These are phyloP conservation scores for Pseudonitzschia multiseries DNA, from an alignment of 108 stramenopile genomes.

Conservation along the genomic window DNA sequence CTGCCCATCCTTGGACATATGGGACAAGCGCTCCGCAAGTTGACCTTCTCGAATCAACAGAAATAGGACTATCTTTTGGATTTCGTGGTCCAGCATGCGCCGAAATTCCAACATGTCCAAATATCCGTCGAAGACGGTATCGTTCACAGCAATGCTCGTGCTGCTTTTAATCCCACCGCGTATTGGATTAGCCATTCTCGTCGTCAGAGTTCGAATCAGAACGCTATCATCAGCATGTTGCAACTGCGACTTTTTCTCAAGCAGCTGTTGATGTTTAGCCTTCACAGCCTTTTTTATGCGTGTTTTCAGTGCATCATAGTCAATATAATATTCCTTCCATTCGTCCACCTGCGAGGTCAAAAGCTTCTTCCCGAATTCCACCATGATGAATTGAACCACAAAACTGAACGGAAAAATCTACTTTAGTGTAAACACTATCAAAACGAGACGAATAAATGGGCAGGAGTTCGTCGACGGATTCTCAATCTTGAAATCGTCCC, in stretches of 20 bases:
- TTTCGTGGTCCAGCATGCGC: slow-evolving; percentile 52
- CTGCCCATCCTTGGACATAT: slow-evolving; percentile 14
- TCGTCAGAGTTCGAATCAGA: not conserved
- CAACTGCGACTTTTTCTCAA: not conserved
- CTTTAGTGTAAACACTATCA: no score
- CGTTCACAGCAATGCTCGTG: not conserved
- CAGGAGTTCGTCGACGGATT: no score
- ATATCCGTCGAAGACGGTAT: not conserved
- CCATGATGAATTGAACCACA: slow-evolving; percentile 20
- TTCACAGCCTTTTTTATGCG: slow-evolving; percentile 26
- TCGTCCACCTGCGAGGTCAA: slow-evolving; percentile 32
- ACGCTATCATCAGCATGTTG: not conserved
- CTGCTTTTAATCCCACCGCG: not conserved
- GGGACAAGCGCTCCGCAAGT: slow-evolving; percentile 38
- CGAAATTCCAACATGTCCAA: slow-evolving; percentile 38
- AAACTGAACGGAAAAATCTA: not conserved
- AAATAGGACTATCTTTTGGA: slow-evolving; percentile 72
- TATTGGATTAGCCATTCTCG: not conserved
- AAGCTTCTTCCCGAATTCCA: slow-evolving; percentile 61
- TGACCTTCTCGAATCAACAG: slow-evolving; percentile 52
- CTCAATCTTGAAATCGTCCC: no score
- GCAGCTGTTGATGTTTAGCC: not conserved
- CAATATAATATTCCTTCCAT: slow-evolving; percentile 56
- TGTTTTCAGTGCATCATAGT: slow-evolving; percentile 55
- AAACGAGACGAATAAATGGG: no score